Percentiles rank a stretch among this genome's conserved stretches.
These are phyloP conservation scores for Bipolaris oryzae DNA, from an alignment of 2,329 filamentous ascomycete species.

Conservation along the genomic window DNA sequence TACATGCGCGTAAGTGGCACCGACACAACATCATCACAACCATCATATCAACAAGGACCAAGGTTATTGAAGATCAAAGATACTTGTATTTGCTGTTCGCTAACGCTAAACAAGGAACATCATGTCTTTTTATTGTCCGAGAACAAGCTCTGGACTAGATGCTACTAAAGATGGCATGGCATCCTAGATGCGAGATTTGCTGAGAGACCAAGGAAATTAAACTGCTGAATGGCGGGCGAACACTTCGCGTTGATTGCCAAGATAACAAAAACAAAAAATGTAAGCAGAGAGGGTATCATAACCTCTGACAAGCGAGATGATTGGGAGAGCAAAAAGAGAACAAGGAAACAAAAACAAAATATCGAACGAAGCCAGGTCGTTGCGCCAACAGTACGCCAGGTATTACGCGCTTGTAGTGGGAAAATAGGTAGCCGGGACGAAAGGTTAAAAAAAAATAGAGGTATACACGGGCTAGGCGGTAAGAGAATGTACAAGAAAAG, in stretches of 20 bases:
- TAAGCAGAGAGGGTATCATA: constrained; percentile 14
- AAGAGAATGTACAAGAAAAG: background rate
- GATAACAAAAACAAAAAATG: background rate
- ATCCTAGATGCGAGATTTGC: constrained; percentile 24
- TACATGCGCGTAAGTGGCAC: no score
- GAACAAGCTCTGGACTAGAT: background rate
- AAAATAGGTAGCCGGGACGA: background rate
- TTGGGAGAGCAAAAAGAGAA: background rate
- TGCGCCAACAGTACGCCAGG: constrained; percentile 18
- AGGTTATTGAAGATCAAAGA: background rate
- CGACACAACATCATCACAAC: no score
- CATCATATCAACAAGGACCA: no score
- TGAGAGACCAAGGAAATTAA: constrained; percentile 20
- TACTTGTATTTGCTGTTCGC: background rate
- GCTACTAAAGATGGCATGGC: constrained; percentile 6
- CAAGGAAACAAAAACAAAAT: background rate
- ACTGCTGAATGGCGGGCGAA: constrained; percentile 17
- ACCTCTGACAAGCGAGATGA: constrained; percentile 10
- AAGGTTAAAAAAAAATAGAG: background rate
- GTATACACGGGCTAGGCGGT: background rate
- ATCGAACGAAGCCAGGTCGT: background rate
- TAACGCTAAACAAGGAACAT: background rate
- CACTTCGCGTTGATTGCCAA: constrained; percentile 18
- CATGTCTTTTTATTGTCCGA: constrained; percentile 5
- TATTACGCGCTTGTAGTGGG: constrained; percentile 15